These are phyloP conservation scores for Amanita brunnescens DNA, from an alignment of 768 basidiomycete species.

Conservation along the genomic window DNA sequence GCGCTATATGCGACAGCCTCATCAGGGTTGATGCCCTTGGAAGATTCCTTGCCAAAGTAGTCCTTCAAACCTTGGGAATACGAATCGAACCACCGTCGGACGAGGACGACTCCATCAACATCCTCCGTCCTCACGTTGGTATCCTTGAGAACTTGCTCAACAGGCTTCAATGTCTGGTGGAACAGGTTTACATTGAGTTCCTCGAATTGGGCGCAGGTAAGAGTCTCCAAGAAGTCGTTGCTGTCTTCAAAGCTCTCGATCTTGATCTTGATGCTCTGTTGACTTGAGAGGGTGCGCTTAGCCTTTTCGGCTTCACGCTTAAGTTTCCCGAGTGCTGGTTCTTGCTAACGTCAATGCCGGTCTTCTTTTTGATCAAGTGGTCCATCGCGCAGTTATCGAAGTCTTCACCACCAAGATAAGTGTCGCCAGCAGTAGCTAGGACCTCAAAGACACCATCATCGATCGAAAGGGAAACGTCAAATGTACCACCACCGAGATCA, in stretches of 20 bases:
- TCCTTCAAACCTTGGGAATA: constrained; percentile 99
- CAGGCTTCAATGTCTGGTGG: constrained; percentile 99
- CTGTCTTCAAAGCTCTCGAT: constrained; percentile 95
- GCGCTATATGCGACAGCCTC: constrained; percentile 99
- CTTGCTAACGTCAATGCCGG: constrained; percentile 70
- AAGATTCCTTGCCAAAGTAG: constrained; percentile 96
- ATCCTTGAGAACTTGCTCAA: constrained; percentile 98
- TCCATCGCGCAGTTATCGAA: constrained; percentile 93
- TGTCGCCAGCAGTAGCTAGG: constrained; percentile 87
- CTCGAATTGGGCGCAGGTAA: constrained; percentile 98
- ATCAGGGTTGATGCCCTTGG: constrained; percentile 98
- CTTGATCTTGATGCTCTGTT: constrained; percentile 87
- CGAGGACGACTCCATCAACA: constrained; percentile 87
- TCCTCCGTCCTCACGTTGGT: constrained; percentile 99
- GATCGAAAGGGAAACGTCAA: constrained; percentile 95
- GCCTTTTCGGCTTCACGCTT: constrained; percentile 93
- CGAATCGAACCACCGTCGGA: constrained; percentile 98
- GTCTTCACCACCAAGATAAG: constrained; percentile 93
- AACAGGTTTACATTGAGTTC: constrained; percentile 98
- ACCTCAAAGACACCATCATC: constrained; percentile 92
- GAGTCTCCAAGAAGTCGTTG: constrained; percentile 94
- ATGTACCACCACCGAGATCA: constrained; percentile 98
- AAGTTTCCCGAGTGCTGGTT: constrained; percentile 85
- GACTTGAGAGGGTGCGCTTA: constrained; percentile 86
- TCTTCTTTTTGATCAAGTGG: constrained; percentile 86